These are phyloP conservation scores for Knufia petricola DNA, from an alignment of 2,329 filamentous ascomycete genomes.

Conservation along the genomic window DNA sequence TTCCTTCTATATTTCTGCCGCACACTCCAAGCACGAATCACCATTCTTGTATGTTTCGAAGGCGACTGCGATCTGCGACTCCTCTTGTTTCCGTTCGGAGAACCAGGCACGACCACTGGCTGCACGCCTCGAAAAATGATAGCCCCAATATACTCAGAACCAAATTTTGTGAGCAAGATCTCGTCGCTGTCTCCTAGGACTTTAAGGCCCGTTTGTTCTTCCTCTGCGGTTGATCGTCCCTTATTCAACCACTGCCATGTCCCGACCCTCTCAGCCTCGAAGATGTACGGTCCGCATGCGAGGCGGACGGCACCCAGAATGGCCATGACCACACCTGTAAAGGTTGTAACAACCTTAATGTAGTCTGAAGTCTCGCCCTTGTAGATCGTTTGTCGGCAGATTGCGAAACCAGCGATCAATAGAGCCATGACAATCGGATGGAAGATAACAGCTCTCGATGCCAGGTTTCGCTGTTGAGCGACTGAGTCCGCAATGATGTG, in stretches of 20 bases:
- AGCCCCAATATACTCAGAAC: conserved; percentile 59
- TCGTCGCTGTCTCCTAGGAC: conserved; percentile 43
- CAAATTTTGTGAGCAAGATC: conserved; percentile 58
- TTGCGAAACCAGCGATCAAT: conserved; percentile 30
- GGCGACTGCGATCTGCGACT: conserved; percentile 11
- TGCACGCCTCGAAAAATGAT: conserved; percentile 45
- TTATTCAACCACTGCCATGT: conserved; percentile 53
- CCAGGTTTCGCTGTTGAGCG: conserved; percentile 66
- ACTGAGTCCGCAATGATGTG: conserved; percentile 70
- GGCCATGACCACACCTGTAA: conserved; percentile 53
- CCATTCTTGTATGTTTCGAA: conserved; percentile 10
- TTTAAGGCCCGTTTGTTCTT: conserved; percentile 22
- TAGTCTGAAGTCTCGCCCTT: conserved; percentile 36
- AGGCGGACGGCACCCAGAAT: conserved; percentile 54
- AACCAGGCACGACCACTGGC: neutral
- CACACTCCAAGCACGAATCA: conserved; percentile 78
- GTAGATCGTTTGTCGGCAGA: conserved; percentile 34
- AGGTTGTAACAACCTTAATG: conserved; percentile 48
- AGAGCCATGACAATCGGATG: conserved; percentile 43
- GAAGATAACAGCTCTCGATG: conserved; percentile 53
- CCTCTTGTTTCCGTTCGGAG: conserved; percentile 12
- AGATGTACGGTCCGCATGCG: conserved; percentile 52
- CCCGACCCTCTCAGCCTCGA: conserved; percentile 49
- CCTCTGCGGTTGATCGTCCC: conserved; percentile 24
- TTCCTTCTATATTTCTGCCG: conserved; percentile 57